Conservation (phyloP, 31 red algal genomes). For the Odonthalia washingtoniensis region DNA sequence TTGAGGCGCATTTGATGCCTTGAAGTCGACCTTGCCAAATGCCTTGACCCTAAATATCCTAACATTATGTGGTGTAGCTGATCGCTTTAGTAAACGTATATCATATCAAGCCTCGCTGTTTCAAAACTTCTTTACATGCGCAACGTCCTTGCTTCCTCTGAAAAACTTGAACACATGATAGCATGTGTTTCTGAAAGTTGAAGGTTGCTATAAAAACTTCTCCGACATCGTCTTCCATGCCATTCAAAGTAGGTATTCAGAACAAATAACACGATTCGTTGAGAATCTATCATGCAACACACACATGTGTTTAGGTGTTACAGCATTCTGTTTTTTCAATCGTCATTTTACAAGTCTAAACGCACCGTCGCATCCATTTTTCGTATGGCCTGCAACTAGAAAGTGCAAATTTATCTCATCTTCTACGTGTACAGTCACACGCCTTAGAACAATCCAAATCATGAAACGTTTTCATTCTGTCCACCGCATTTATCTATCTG, state of each 20-base stretch:
- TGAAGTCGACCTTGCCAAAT: not conserved
- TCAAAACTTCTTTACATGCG: too few species aligned
- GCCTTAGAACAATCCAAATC: conserved; percentile 6
- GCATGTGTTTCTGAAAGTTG: conserved; percentile 25
- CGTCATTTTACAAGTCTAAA: conserved; percentile 46
- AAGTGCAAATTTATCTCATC: conserved; percentile 32
- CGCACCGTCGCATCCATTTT: conserved; percentile 45
- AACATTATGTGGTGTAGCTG: not conserved
- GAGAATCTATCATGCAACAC: conserved; percentile 20
- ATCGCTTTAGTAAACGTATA: not conserved
- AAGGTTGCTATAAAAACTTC: conserved; percentile 11
- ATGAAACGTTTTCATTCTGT: conserved; percentile 43
- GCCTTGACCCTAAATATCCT: not conserved
- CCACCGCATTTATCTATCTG: conserved; percentile 43
- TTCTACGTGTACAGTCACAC: conserved; percentile 13
- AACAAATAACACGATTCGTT: conserved; percentile 24
- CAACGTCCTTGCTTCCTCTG: too few species aligned
- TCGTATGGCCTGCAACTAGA: conserved; percentile 61
- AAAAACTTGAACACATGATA: conserved; percentile 68
- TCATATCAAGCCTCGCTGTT: not conserved
- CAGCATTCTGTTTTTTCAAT: conserved; percentile 24
- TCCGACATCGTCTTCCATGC: conserved; percentile 30
- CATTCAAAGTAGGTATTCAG: not conserved
- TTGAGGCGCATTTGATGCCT: not conserved
- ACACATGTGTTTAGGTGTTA: conserved; percentile 23